phyloP scores from a whole-genome alignment of 1,284 basidiomycete genomes.

The Ceratobasidium sp. region DNA sequence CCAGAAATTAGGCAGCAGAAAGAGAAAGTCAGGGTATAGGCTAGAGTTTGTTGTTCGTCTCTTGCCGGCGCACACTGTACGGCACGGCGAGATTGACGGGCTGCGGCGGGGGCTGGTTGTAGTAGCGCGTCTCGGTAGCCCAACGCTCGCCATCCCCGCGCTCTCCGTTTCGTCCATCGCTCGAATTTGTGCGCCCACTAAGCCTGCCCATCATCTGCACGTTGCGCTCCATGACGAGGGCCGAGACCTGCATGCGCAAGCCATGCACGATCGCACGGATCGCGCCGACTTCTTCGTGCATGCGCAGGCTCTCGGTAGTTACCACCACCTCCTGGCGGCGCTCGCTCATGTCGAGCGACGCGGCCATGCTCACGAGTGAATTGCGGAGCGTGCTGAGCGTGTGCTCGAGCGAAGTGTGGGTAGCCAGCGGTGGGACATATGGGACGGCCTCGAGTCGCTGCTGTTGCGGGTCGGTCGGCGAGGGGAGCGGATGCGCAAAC shows the following conservation, averaged over 20 bases:
- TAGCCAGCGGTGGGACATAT: slow-evolving; percentile 67
- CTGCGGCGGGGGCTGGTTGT: slow-evolving; percentile 49
- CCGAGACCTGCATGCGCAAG: slow-evolving; percentile 78
- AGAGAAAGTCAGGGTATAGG: slow-evolving; percentile 2
- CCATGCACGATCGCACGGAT: slow-evolving; percentile 79
- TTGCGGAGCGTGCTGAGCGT: slow-evolving; percentile 69
- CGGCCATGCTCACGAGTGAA: slow-evolving; percentile 67
- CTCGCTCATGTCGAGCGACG: slow-evolving; percentile 70
- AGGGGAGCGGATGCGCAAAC: slow-evolving; percentile 32
- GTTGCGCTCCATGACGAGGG: slow-evolving; percentile 73
- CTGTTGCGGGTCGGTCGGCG: slow-evolving; percentile 24
- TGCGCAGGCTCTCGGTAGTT: slow-evolving; percentile 75
- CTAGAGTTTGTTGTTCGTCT: slow-evolving; percentile 48
- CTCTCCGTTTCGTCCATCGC: slow-evolving; percentile 19
- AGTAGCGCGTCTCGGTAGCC: slow-evolving; percentile 47
- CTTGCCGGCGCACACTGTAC: slow-evolving; percentile 45
- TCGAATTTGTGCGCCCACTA: slow-evolving; percentile 9
- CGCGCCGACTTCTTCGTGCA: slow-evolving; percentile 80
- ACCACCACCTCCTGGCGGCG: slow-evolving; percentile 72
- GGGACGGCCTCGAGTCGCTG: slow-evolving; percentile 44
- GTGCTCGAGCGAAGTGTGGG: slow-evolving; percentile 68
- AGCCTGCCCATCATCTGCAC: slow-evolving; percentile 62
- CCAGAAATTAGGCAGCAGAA: not conserved
- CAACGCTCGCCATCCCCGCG: slow-evolving; percentile 39
- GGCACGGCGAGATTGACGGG: slow-evolving; percentile 48